Percentiles rank a stretch among this genome's conserved stretches.
These are phyloP conservation scores for Drosera capensis DNA, from an alignment of 148 eudicot species.

Conservation along the genomic window DNA sequence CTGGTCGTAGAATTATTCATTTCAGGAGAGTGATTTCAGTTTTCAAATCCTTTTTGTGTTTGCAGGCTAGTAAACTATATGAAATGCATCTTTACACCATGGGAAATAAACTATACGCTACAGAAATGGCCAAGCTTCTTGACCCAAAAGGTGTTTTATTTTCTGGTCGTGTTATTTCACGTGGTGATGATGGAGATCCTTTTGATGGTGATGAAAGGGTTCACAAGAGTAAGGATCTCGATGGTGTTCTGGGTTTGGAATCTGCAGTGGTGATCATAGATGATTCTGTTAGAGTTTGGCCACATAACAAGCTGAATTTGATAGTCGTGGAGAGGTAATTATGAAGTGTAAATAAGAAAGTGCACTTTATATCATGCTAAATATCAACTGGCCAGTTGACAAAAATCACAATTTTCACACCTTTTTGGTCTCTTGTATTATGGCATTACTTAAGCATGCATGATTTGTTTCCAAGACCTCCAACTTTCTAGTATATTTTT, in stretches of 20 bases:
- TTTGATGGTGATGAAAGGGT: slow-evolving; percentile 72
- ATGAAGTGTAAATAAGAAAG: neutral
- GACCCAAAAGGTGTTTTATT: slow-evolving; percentile 85
- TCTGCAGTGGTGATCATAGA: slow-evolving; percentile 87
- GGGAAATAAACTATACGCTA: slow-evolving; percentile 97
- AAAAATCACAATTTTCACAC: no score
- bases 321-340: slow-evolving; percentile 91
- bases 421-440: no score
- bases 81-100: slow-evolving; percentile 95
- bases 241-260: slow-evolving; percentile 97
- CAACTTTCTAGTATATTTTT: neutral
- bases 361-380: no score
- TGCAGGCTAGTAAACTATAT: slow-evolving; percentile 83
- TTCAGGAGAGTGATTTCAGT: no score
- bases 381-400: no score
- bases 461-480: no score
- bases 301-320: slow-evolving; percentile 83
- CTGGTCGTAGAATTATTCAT: no score
- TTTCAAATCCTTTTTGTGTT: slow-evolving; percentile 6
- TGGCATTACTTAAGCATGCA: no score
- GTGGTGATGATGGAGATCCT: slow-evolving; percentile 80
- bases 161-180: slow-evolving; percentile 83
- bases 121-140: slow-evolving; percentile 97
- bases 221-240: slow-evolving; percentile 92
- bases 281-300: slow-evolving; percentile 97